A percentile compares a stretch with the other conserved stretches of the same genome.
These are phyloP conservation scores for Cryptococcus sp. DNA, from an alignment of 1,284 basidiomycete genomes.

Conservation along the genomic window DNA sequence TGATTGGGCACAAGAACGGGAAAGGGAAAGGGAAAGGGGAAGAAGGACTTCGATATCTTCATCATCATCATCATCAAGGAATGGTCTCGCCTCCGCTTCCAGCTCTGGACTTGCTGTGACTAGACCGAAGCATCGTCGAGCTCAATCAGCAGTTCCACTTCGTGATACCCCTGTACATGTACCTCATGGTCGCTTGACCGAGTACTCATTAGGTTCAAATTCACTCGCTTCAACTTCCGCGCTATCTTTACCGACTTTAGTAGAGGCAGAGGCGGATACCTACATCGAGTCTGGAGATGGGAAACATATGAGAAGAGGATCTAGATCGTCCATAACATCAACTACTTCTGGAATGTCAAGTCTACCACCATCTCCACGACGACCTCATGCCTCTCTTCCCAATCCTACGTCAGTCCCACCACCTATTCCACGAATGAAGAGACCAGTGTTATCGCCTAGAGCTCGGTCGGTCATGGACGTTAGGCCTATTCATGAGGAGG, in stretches of 20 bases:
- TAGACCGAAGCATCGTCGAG: slow-evolving; percentile 16
- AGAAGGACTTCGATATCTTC: neutral
- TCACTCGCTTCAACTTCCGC: slow-evolving; percentile 24
- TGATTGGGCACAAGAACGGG: neutral
- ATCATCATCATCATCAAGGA: neutral
- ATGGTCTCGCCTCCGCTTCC: slow-evolving; percentile 1
- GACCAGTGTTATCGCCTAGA: too few relatives aligned
- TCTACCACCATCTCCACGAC: neutral
- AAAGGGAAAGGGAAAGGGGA: neutral
- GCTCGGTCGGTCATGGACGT: too few relatives aligned
- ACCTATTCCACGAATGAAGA: neutral
- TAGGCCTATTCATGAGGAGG: too few relatives aligned
- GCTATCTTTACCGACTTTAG: slow-evolving; percentile 22
- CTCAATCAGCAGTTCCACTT: slow-evolving; percentile 24
- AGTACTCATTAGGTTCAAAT: slow-evolving; percentile 22
- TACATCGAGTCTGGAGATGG: neutral
- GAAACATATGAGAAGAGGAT: neutral
- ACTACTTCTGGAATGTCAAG: neutral
- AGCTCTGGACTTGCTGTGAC: neutral
- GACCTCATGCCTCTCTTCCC: neutral
- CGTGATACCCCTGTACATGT: slow-evolving; percentile 1
- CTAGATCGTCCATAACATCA: slow-evolving; percentile 3
- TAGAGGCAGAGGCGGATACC: slow-evolving; percentile 12
- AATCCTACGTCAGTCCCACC: neutral
- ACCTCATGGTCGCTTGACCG: slow-evolving; percentile 15